Evolutionary conservation across 2,329 filamentous ascomycete genomes (phyloP), one percentile per base, ranked within the genome.

Genomic region (Epicoccum nigrum): DNA sequence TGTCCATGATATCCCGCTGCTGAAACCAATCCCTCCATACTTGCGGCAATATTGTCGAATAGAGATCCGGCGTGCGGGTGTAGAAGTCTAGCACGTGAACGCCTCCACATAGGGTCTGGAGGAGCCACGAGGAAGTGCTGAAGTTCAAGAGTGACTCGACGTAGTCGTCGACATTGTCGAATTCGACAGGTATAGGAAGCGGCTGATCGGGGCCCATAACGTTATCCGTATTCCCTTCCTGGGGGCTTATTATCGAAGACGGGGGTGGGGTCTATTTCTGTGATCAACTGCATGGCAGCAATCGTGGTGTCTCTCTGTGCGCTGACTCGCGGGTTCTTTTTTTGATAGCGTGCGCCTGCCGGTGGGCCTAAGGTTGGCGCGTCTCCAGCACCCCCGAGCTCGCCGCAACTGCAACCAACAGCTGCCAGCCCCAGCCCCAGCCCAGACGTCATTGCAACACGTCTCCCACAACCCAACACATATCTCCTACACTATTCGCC

Each of bases 71-170:
- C 39, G 91, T 84, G 33, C 85, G 84, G 2, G 92, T 97, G 76
- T 97, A 91, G 75, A 99, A 97, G 72, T 99, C 94, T 49, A 97
- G 81, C 56, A 99, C 92, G 69, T 99, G 94, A 1, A 97, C 90
- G n/a, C 93, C 92, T 45, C 94, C 94, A 69, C 92, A 96, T n/a
- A 99, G 81, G 20, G 90, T 90, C 59, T 90, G 88, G 62, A 97
- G 92, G 1, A 91, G 79, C 45, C 87, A 83, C 37, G 88, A 89
- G 2, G 85, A 86, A 5, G 86, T 86, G 1, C 86, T 83, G 65
- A 97, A 96, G 16, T 84, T 71, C 20, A 97, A 80, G 11, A 97
- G 83, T 15, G 86, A 86, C 20, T 89, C 80, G 40, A 96, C 83
- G 72, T 96, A 99, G 45, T 86, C 82, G 39, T 96, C 89, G 5